These are phyloP conservation scores for Millerozyma miso DNA, from an alignment of 805 yeast genomes.

Conservation along the genomic window DNA sequence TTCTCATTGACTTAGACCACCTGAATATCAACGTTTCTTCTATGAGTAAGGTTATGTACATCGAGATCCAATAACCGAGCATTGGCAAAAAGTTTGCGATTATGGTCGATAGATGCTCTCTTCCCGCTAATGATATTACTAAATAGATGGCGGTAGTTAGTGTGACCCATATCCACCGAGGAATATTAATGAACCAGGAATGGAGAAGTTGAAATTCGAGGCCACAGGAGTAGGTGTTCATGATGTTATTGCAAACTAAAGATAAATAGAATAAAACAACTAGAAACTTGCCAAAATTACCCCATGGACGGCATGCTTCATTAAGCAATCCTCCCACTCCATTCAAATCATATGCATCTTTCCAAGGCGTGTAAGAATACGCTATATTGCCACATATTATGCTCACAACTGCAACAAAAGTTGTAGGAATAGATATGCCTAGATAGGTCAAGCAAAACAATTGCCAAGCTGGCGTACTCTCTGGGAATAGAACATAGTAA, in stretches of 20 bases:
- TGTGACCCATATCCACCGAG: slow-evolving; percentile 37
- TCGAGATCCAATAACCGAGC: slow-evolving; percentile 40
- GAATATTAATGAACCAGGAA: slow-evolving; percentile 21
- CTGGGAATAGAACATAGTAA: slow-evolving; percentile 31
- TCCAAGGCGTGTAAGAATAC: slow-evolving; percentile 28
- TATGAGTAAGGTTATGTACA: slow-evolving; percentile 30
- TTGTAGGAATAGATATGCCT: slow-evolving; percentile 27
- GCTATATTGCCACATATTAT: slow-evolving; percentile 30
- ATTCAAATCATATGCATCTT: slow-evolving; percentile 19
- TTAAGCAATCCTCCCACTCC: slow-evolving; percentile 32
- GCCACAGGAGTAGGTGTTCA: slow-evolving; percentile 34
- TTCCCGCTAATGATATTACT: slow-evolving; percentile 30
- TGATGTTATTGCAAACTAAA: slow-evolving; percentile 31
- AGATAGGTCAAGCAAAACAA: slow-evolving; percentile 26
- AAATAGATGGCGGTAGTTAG: slow-evolving; percentile 28
- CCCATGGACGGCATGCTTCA: slow-evolving; percentile 33
- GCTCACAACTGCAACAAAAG: slow-evolving; percentile 31
- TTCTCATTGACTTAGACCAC: slow-evolving; percentile 14
- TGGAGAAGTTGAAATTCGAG: slow-evolving; percentile 32
- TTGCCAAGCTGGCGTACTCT: slow-evolving; percentile 20
- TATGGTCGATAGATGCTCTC: slow-evolving; percentile 28
- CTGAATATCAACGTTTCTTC: slow-evolving; percentile 34
- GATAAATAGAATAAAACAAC: slow-evolving; percentile 28
- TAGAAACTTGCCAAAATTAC: slow-evolving; percentile 31
- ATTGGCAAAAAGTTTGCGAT: slow-evolving; percentile 37